Evolutionary conservation across 495 filamentous ascomycete genomes (phyloP), one percentile per base, ranked within the genome.

Genomic region (Penicillium pancosmium): DNA sequence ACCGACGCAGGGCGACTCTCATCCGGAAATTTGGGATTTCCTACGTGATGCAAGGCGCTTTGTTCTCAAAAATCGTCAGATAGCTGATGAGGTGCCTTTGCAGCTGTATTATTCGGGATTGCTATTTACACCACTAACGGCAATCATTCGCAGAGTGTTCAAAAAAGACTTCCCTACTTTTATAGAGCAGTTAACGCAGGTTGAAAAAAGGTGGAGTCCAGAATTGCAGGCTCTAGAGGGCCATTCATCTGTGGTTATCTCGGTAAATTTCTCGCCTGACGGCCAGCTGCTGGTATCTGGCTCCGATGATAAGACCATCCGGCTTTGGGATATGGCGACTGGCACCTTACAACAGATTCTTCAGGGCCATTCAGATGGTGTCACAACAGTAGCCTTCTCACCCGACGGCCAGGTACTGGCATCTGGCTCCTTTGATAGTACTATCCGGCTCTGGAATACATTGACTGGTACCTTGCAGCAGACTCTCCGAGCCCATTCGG

Each of bases 11-110:
- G 33, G 73, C 44, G 52, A 25, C 41, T 8, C 13, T 10, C 8
- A 18, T 6, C 16, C 41, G 9, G 16, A 1, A 19, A 18, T 61
- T 16, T 54, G 23, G 0, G 16, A 52, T 1, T 74, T 76, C 60
- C 38, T 75, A 9, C 47, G 68, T 38, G 73, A 79, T 65, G 67
- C 68, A 18, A 64, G 55, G 51, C 67, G 72, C 19, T 78, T 78
- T 56, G 56, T 70, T 18, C 60, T 72, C 15, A 58, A 57, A 25
- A 62, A 66, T 15, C 56, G n/a, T 57, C 68, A 56, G 53, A 78
- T 40, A 66, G 75, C 54, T 23, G 66, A 55, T 74, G 71, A 50
- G 56, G 59, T 18, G 1, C 36, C 49, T 56, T 40, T 55, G 5
- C 40, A 55, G 41, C 5, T 55, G 0, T 55, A 55, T 13, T 55